phyloP scores from a whole-genome alignment of 2,329 filamentous ascomycete genomes.

The Alternaria triticimaculans region DNA sequence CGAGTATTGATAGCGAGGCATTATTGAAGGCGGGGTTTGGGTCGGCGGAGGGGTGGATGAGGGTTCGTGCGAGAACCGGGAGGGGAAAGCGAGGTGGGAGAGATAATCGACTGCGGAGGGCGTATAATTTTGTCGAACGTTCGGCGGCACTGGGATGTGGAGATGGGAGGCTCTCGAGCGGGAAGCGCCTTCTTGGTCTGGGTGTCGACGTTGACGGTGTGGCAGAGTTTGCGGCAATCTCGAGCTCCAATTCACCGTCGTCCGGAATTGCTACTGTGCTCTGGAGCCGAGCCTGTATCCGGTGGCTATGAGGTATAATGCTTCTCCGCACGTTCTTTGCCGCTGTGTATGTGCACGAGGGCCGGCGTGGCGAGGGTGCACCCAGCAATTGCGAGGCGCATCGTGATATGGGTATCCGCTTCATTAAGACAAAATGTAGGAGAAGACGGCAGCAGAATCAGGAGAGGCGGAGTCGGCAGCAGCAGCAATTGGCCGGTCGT shows the following conservation, averaged over 20 bases:
- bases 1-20: constrained; percentile 78
- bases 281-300: constrained; percentile 36
- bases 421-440: constrained; percentile 54
- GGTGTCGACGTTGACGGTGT: constrained; percentile 3
- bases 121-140: constrained; percentile 85
- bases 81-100: constrained; percentile 83
- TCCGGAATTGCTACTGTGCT: constrained; percentile 24
- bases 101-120: constrained; percentile 86
- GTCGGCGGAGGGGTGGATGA: constrained; percentile 88
- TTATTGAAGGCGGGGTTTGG: constrained; percentile 85
- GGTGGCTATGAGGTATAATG: constrained; percentile 38
- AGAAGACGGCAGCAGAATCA: constrained; percentile 11
- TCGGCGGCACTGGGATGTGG: constrained; percentile 71
- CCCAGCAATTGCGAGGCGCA: constrained; percentile 67
- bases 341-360: constrained; percentile 44
- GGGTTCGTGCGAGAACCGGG: constrained; percentile 82
- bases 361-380: constrained; percentile 51
- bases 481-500: constrained; percentile 30
- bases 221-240: constrained; percentile 15
- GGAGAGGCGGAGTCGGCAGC: constrained; percentile 22
- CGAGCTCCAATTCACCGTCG: constrained; percentile 18
- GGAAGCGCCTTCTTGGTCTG: constrained; percentile 13
- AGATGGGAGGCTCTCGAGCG: constrained; percentile 66
- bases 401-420: constrained; percentile 66
- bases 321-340: constrained; percentile 27